A percentile compares a stretch with the other conserved stretches of the same genome.
Conservation (phyloP, 805 yeast species). For the Yamadazyma paraphyllophila region DNA sequence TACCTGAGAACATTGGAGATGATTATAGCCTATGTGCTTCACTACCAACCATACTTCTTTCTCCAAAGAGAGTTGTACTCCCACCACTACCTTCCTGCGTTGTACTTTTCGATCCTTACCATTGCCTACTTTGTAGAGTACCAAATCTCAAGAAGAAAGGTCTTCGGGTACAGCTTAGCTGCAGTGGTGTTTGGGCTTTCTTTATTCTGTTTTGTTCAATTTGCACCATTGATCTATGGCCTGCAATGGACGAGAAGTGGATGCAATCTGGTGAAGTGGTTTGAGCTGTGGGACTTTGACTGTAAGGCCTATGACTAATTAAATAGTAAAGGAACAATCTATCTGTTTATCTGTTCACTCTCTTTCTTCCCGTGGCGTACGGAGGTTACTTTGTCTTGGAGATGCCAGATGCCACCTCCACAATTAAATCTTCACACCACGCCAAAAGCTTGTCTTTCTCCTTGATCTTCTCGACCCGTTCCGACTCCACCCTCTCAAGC, state of each 20-base stretch:
- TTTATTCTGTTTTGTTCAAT: slow-evolving; percentile 23
- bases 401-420: slow-evolving; percentile 56
- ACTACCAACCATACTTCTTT: slow-evolving; percentile 54
- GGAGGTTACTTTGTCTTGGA: slow-evolving; percentile 36
- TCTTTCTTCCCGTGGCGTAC: not conserved
- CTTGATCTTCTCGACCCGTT: slow-evolving; percentile 53
- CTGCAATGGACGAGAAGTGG: slow-evolving; percentile 40
- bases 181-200: slow-evolving; percentile 17
- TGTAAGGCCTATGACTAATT: slow-evolving; percentile 32
- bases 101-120: slow-evolving; percentile 48
- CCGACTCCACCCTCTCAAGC: slow-evolving; percentile 56
- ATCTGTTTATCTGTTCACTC: not conserved
- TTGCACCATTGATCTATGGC: slow-evolving; percentile 48
- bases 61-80: slow-evolving; percentile 39
- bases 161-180: slow-evolving; percentile 26
- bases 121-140: slow-evolving; percentile 46
- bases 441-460: slow-evolving; percentile 62
- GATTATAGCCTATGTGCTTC: slow-evolving; percentile 56
- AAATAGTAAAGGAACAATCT: too few species aligned
- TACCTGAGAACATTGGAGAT: slow-evolving; percentile 32
- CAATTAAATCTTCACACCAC: slow-evolving; percentile 65
- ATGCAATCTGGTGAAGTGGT: slow-evolving; percentile 38
- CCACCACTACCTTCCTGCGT: slow-evolving; percentile 49
- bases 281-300: slow-evolving; percentile 43
- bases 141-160: slow-evolving; percentile 26